Evolutionary conservation across 2,329 filamentous ascomycete genomes (phyloP), one percentile per base, ranked within the genome.

Genomic region (Ascocoryne sarcoides): DNA sequence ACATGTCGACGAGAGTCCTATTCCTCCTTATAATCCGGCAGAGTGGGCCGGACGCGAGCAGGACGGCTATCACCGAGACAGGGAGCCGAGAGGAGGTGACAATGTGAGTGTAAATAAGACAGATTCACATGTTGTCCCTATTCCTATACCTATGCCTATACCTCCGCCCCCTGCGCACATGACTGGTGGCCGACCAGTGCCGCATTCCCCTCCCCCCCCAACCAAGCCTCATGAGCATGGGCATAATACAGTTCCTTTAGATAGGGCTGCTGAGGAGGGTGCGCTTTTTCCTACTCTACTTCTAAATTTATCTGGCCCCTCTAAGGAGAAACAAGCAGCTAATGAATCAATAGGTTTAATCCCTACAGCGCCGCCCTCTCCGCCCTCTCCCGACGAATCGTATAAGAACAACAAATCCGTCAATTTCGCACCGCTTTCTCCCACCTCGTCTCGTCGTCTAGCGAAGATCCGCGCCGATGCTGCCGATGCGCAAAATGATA

Each of bases 31-130:
- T 26, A 26, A 60, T 36, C 55, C 56, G 26, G 51, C 50, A 34
- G 54, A 59, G 33, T 57, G 56, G 43, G 54, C 46, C 19, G 40
- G 38, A 31, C 53, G 51, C 39, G 44, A 40, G 19, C 40, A 43
- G 5, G 32, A 39, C 32, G 51, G 58, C 30, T 39, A 45, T 15
- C 50, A 49, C 41, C 46, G 48, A 10, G 51, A 56, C 34, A n/a
- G n/a, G n/a, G 50, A 53, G 10, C 44, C 51, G 23, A 49, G 47
- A 43, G 35, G 44, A 36, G 54, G 52, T 53, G 51, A 57, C 38
- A 57, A 60, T 58, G 57, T 60, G 56, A 60, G 57, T 60, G 41
- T 45, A 51, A 41, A 41, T 44, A 36, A 39, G 19, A 37, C 45
- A 31, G 30, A 39, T n/a, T 49, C 51, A 31, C 54, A 51, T 47